Evolutionary conservation across 768 basidiomycete species (phyloP).

Genomic region (Tricholoma sp.): DNA sequence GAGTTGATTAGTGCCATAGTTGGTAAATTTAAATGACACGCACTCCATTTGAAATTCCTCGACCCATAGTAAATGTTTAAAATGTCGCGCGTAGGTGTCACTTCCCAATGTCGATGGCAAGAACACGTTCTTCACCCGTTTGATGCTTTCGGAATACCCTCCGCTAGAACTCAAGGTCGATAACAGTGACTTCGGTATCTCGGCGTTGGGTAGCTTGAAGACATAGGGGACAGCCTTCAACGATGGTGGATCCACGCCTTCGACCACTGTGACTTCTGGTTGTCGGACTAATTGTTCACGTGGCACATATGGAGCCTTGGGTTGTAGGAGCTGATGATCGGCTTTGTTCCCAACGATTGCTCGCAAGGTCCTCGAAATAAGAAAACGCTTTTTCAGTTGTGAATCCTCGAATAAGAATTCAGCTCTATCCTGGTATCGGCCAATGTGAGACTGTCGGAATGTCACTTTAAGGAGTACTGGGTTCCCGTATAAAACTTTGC

Average conservation of each 20-base stretch:
- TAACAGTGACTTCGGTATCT: constrained; percentile 30
- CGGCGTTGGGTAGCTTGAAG: constrained; percentile 27
- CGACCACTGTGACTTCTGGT: constrained; percentile 28
- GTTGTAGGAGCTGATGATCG: constrained; percentile 41
- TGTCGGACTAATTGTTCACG: constrained; percentile 17
- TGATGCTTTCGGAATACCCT: constrained; percentile 19
- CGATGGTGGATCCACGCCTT: constrained; percentile 35
- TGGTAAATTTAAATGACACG: constrained; percentile 2
- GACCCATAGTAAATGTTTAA: constrained; percentile 46
- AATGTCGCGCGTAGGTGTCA: constrained; percentile 36
- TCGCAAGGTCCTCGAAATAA: constrained; percentile 38
- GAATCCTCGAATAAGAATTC: constrained; percentile 47
- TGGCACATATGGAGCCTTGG: constrained; percentile 41
- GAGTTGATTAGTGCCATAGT: constrained; percentile 1
- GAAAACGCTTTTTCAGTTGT: constrained; percentile 34
- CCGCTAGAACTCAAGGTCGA: constrained; percentile 22
- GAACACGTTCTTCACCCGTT: constrained; percentile 24
- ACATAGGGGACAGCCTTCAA: constrained; percentile 36
- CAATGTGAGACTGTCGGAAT: constrained; percentile 30
- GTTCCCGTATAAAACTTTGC: constrained; percentile 15
- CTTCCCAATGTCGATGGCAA: constrained; percentile 33
- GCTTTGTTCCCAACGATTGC: constrained; percentile 39
- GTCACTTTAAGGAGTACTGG: constrained; percentile 25
- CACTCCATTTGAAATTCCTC: constrained; percentile 25
- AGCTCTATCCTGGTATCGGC: constrained; percentile 46